phyloP scores from a whole-genome alignment of 2,329 filamentous ascomycete species.

The Aspergillus intermedius region DNA sequence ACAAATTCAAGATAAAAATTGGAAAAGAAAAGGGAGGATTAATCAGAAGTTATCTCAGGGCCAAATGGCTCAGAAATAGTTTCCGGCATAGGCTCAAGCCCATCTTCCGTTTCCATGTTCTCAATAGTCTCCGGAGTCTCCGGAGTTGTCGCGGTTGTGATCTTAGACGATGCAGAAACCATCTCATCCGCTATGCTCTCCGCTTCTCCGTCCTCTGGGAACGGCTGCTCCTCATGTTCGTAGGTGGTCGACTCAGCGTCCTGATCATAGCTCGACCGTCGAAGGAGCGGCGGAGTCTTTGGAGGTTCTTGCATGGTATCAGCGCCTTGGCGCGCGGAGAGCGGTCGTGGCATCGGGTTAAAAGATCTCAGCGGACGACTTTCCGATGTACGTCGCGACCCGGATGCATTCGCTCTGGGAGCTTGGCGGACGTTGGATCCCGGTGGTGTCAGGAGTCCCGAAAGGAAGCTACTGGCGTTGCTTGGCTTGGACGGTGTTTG shows the following conservation, averaged over 20 bases:
- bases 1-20: slow-evolving; percentile 3
- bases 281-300: slow-evolving; percentile 50
- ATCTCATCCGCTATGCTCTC: slow-evolving; percentile 41
- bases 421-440: slow-evolving; percentile 64
- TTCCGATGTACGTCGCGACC: slow-evolving; percentile 26
- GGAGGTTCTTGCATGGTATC: slow-evolving; percentile 27
- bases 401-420: slow-evolving; percentile 32
- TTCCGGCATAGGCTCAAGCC: neutral
- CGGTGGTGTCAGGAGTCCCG: slow-evolving; percentile 84
- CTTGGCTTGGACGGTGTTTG: slow-evolving; percentile 57
- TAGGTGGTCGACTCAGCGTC: slow-evolving; percentile 50
- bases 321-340: slow-evolving; percentile 26
- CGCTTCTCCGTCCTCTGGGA: slow-evolving; percentile 43
- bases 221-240: slow-evolving; percentile 34
- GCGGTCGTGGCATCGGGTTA: slow-evolving; percentile 22
- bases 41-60: neutral
- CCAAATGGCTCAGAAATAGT: neutral
- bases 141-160: slow-evolving; percentile 2
- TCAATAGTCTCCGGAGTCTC: neutral
- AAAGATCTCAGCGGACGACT: slow-evolving; percentile 28
- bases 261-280: slow-evolving; percentile 52
- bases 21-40: slow-evolving; percentile 4
- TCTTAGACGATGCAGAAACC: slow-evolving; percentile 29
- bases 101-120: too few relatives aligned
- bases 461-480: slow-evolving; percentile 57